These are phyloP conservation scores for Mucor saturninus DNA, from an alignment of 371 early-diverging fungal species.

Conservation along the genomic window DNA sequence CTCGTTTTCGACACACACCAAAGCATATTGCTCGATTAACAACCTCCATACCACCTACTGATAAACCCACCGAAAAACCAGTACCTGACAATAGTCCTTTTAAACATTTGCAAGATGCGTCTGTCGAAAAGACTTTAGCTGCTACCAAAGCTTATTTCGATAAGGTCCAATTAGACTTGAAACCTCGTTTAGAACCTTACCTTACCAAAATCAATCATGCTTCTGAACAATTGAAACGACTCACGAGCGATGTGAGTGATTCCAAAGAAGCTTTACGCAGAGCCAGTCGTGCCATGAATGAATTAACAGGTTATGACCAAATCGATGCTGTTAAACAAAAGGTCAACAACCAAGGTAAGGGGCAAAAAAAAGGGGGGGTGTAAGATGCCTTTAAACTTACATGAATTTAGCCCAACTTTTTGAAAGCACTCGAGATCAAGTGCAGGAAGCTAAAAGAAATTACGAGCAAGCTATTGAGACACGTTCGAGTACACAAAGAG, in stretches of 20 bases:
- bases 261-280: conserved; percentile 53
- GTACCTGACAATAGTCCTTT: background rate
- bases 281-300: conserved; percentile 68
- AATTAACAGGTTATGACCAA: conserved; percentile 81
- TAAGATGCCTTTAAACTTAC: background rate
- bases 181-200: conserved; percentile 38
- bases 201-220: conserved; percentile 33
- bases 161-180: conserved; percentile 33
- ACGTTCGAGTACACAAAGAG: conserved; percentile 80
- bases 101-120: background rate
- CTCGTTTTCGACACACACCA: background rate
- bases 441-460: conserved; percentile 67
- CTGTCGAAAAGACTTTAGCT: conserved; percentile 5
- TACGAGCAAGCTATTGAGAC: conserved; percentile 76
- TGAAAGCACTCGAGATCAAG: conserved; percentile 55
- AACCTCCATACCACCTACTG: background rate
- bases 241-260: conserved; percentile 49
- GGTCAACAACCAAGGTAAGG: conserved; percentile 70
- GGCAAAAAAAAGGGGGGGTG: background rate
- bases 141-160: conserved; percentile 27
- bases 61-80: background rate
- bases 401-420: conserved; percentile 55
- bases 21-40: background rate
- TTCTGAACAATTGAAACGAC: conserved; percentile 31
- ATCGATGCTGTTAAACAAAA: conserved; percentile 75